Evolutionary conservation across 495 filamentous ascomycete genomes (phyloP).

Genomic region (Cercophora newfieldiana): DNA sequence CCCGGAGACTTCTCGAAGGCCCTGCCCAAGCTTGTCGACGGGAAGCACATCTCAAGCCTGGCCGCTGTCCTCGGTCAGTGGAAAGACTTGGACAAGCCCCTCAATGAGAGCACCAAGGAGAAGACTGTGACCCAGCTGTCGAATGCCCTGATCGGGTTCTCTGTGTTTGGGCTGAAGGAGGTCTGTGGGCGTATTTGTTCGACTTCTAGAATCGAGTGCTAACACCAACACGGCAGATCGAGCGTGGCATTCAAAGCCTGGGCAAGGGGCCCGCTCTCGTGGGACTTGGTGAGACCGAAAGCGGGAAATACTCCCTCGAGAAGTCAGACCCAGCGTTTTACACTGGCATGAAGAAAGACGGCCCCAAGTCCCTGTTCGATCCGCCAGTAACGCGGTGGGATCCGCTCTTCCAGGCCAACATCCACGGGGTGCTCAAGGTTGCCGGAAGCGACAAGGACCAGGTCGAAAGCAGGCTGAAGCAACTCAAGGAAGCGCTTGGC

Average conservation of each 20-base stretch:
- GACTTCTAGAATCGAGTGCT: too few relatives aligned
- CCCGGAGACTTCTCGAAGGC: not conserved
- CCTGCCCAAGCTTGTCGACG: not conserved
- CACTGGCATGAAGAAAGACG: not conserved
- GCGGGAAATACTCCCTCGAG: not conserved
- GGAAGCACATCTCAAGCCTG: not conserved
- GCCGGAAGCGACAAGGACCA: not conserved
- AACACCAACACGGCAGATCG: too few relatives aligned
- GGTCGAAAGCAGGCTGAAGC: not conserved
- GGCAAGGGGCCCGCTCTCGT: too few relatives aligned
- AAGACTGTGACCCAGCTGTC: too few relatives aligned
- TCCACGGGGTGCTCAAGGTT: conserved; percentile 12
- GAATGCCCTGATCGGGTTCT: too few relatives aligned
- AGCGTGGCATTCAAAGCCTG: too few relatives aligned
- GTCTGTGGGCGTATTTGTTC: too few relatives aligned
- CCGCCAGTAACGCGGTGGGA: not conserved
- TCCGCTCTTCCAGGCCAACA: not conserved
- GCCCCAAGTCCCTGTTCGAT: not conserved
- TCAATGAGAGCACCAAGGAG: too few relatives aligned
- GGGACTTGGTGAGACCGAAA: too few relatives aligned
- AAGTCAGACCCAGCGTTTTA: not conserved
- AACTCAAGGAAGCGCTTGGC: not conserved
- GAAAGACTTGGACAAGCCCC: too few relatives aligned
- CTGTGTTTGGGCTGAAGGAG: too few relatives aligned
- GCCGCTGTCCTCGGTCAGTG: not conserved